A percentile compares a stretch with the other conserved stretches of the same genome.
Conservation (phyloP, 2,329 filamentous ascomycete genomes). For the Ascochyta pisi region DNA sequence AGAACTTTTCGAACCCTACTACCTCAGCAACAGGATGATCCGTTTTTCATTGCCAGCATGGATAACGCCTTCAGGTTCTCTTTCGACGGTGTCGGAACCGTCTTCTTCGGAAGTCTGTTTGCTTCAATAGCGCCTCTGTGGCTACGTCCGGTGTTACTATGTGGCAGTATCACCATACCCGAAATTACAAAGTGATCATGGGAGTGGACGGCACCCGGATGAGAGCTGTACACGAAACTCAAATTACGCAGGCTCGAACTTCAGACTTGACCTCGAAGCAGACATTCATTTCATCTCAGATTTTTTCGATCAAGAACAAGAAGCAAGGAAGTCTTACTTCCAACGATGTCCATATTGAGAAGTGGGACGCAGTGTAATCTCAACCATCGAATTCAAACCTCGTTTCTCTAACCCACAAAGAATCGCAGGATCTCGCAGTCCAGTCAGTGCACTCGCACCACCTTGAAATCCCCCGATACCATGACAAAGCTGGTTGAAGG, state of each 20-base stretch:
- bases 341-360: constrained; percentile 38
- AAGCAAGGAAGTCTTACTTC: constrained; percentile 40
- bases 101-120: constrained; percentile 34
- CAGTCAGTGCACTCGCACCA: constrained; percentile 37
- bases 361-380: constrained; percentile 41
- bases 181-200: constrained; percentile 32
- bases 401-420: constrained; percentile 12
- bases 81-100: constrained; percentile 18
- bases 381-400: too few relatives aligned
- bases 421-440: constrained; percentile 49
- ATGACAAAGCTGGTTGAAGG: constrained; percentile 22
- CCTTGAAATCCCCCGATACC: constrained; percentile 43
- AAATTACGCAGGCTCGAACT: constrained; percentile 17
- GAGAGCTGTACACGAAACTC: constrained; percentile 25
- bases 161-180: constrained; percentile 23
- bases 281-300: constrained; percentile 40
- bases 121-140: constrained; percentile 25
- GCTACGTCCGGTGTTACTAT: constrained; percentile 13
- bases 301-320: constrained; percentile 38
- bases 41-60: constrained; percentile 14
- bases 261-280: constrained; percentile 22
- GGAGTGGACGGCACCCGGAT: constrained; percentile 25
- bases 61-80: constrained; percentile 15
- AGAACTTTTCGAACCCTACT: background rate
- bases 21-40: background rate